Base-by-base conservation (phyloP, 176 grass and related monocot species). In the Triticum monococcum region DNA sequence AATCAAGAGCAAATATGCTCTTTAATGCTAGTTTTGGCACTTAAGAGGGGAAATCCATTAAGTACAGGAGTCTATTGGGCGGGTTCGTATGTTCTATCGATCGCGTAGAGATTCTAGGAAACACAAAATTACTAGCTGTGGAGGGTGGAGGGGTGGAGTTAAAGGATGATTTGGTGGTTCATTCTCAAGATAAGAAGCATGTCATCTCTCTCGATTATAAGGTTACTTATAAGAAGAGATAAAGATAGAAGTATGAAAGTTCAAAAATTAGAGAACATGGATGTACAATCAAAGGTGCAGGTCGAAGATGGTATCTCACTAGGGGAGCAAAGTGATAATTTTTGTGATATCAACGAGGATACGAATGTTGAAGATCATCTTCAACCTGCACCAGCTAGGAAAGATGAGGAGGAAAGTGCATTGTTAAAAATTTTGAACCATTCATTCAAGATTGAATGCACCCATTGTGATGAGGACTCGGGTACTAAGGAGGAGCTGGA, bases 401-500 rank as follows among this genome's bases (percentile, higher is more conserved):
- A 64, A 45, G 82, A 75, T 32, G 25, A 23, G 13, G 84, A 90
- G 84, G 80, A 79, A 66, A 31, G 12, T 31, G 9, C 89, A 35
- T n/a, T 36, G 33, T 5, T 60, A 43, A 90, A 79, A 60, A 23
- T 82, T 20, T 72, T 43, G 9, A 79, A 59, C 17, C 83, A 87
- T 30, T 75, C 88, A 14, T 89, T 87, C 66, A 88, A 78, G 75
- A 91, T 98, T 59, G 93, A 94, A 68, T 88, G 83, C 79, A 84
- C 43, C 68, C 23, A 33, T 17, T 88, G 89, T 62, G 84, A 89
- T 54, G 89, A 95, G 43, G 93, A 95, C 74, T 98, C 91, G 1
- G 96, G 96, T 31, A 85, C 79, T 7, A 84, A 95, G 77, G 96
- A 95, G 75, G 91, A 98, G 83, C 93, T 94, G 56, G 52, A 61